Evolutionary conservation across 2,329 filamentous ascomycete species (phyloP).

Genomic region (Trichoderma lentiforme): DNA sequence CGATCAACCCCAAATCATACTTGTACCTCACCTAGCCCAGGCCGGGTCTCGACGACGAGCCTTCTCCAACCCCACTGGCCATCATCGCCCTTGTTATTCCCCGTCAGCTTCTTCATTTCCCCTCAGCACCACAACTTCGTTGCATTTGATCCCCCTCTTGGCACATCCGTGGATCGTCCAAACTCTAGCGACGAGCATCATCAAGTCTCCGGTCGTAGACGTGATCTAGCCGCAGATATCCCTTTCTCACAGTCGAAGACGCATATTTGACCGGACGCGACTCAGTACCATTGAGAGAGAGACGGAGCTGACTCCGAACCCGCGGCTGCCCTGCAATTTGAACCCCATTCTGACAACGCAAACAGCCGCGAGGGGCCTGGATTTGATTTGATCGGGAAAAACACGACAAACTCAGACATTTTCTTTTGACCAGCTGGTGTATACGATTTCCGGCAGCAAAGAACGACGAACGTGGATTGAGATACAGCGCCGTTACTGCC

Average conservation of each 20-base stretch:
- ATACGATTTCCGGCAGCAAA: not conserved
- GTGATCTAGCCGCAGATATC: not conserved
- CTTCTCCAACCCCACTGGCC: not conserved
- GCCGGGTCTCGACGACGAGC: not conserved
- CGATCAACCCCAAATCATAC: conserved; percentile 8
- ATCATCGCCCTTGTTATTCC: not conserved
- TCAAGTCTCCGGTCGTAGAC: not conserved
- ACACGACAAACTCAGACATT: not conserved
- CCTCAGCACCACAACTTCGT: not conserved
- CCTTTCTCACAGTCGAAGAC: not conserved
- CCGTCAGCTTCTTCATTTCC: not conserved
- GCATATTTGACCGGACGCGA: not conserved
- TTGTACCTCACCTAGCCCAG: not conserved
- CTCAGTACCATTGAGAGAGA: not conserved
- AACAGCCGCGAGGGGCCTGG: not conserved
- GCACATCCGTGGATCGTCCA: not conserved
- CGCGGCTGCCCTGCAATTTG: not conserved
- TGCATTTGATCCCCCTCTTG: not conserved
- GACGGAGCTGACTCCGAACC: not conserved
- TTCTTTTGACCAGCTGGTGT: not conserved
- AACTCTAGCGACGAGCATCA: not conserved
- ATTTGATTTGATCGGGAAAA: not conserved
- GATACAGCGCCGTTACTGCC: not conserved
- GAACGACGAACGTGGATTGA: not conserved
- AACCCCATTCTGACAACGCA: not conserved